phyloP scores from a whole-genome alignment of 768 basidiomycete genomes.

The Tricholoma flavovirens region DNA sequence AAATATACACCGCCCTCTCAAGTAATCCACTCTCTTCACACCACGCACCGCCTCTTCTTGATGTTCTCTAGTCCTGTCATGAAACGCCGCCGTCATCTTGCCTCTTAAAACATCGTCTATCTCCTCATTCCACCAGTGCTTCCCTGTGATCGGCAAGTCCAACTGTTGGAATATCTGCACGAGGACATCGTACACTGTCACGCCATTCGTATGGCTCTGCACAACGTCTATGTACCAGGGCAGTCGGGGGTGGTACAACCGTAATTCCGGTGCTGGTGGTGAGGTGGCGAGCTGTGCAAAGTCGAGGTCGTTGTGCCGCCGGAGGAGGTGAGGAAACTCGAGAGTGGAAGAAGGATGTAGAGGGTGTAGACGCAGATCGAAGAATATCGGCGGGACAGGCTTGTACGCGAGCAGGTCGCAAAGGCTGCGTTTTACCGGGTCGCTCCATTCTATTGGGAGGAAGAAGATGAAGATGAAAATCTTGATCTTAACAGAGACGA shows the following conservation, averaged over 20 bases:
- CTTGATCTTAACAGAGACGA: background rate
- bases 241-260: conserved; percentile 48
- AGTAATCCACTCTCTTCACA: conserved; percentile 53
- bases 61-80: conserved; percentile 34
- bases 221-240: conserved; percentile 67
- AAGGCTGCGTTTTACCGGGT: conserved; percentile 24
- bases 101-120: conserved; percentile 41
- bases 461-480: no score
- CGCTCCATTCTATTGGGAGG: conserved; percentile 18
- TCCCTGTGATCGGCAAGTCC: conserved; percentile 36
- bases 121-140: conserved; percentile 58
- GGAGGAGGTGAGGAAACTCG: conserved; percentile 39
- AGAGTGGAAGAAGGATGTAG: conserved; percentile 19
- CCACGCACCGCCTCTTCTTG: conserved; percentile 33
- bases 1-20: conserved; percentile 48
- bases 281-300: conserved; percentile 49
- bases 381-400: conserved; percentile 29
- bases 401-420: conserved; percentile 26
- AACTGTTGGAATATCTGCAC: conserved; percentile 39
- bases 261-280: conserved; percentile 45
- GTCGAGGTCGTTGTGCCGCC: conserved; percentile 41
- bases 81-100: conserved; percentile 39
- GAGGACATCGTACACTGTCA: conserved; percentile 55
- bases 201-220: conserved; percentile 41
- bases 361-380: conserved; percentile 45